Evolutionary conservation across 1,139 yeast genomes (phyloP), one percentile per base, ranked within the genome.

Genomic region (Suhomyces guaymorum): DNA sequence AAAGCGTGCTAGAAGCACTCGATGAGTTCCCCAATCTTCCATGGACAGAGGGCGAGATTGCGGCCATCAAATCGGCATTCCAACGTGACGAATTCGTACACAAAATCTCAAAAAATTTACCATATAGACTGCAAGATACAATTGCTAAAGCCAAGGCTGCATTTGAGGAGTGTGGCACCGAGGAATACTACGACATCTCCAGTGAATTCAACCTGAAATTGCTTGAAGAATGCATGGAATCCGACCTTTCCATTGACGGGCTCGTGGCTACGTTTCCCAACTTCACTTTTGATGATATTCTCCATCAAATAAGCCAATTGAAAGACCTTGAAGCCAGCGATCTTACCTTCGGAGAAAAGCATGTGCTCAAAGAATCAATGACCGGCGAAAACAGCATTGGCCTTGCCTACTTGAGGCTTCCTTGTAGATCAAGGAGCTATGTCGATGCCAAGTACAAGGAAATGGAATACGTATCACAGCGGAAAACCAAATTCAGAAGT

Each of bases 401-500:
- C 7, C 9, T 9, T 4, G 30, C 30, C 12, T 27, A 14, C 16
- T 11, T 15, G 13, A 32, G 38, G 7, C 29, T 47, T 21, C 51
- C 51, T 6, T 41, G 48, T 27, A 29, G 59, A 28, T 33, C 50
- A 9, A 32, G 31, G 30, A 44, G 40, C 6, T 50, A 47, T 27
- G 42, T 66, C 19, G 48, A 47, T 13, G 41, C 34, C 1, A 50
- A 52, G 33, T 44, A 51, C 23, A 51, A 51, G 18, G 54, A 54
- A 13, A 39, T 55, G 35, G 30, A 22, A 48, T 51, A 36, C 46
- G 51, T 21, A 51, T 57, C 26, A 43, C 55, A 12, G 45, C 47
- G 72, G 38, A 55, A 52, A 38, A 51, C 52, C 3, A 49, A 44
- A 11, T 67, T 66, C 43, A 55, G 54, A 30, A 57, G 52, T 32